phyloP scores from a whole-genome alignment of 805 yeast species.

The Kodamaea neixiangensis region DNA sequence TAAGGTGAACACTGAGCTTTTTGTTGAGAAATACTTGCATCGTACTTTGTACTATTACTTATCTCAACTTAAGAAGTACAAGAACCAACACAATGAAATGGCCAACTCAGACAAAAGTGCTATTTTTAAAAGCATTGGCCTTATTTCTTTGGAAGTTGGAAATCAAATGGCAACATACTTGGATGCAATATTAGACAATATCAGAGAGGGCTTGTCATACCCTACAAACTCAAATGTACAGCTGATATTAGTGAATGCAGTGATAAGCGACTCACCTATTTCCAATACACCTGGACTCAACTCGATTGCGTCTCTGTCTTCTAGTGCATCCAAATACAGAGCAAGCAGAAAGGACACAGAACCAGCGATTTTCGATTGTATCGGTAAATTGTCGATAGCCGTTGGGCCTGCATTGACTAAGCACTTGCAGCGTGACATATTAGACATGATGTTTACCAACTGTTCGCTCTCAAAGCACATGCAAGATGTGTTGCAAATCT shows the following conservation, averaged over 20 bases:
- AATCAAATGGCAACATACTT: slow-evolving; percentile 84
- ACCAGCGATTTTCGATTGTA: slow-evolving; percentile 84
- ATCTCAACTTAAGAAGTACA: slow-evolving; percentile 71
- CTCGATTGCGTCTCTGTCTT: slow-evolving; percentile 27
- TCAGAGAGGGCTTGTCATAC: slow-evolving; percentile 70
- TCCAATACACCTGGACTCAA: slow-evolving; percentile 21
- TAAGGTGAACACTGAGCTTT: slow-evolving; percentile 68
- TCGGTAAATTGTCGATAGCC: slow-evolving; percentile 82
- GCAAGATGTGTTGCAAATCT: slow-evolving; percentile 69
- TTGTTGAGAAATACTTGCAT: slow-evolving; percentile 80
- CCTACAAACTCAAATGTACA: slow-evolving; percentile 39
- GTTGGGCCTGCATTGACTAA: slow-evolving; percentile 93
- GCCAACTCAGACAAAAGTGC: slow-evolving; percentile 64
- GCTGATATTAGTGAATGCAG: slow-evolving; percentile 43
- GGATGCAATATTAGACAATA: slow-evolving; percentile 81
- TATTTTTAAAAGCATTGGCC: slow-evolving; percentile 80
- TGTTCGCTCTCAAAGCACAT: slow-evolving; percentile 85
- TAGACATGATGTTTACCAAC: slow-evolving; percentile 70
- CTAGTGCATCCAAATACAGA: slow-evolving; percentile 53
- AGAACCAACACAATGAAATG: slow-evolving; percentile 39
- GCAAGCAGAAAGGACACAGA: slow-evolving; percentile 69
- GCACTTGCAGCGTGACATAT: slow-evolving; percentile 76
- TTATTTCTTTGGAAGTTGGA: slow-evolving; percentile 76
- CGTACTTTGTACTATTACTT: slow-evolving; percentile 75
- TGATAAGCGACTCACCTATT: slow-evolving; percentile 24